Base-by-base conservation (phyloP, 305 asterid species). In the Rubia peregrina region DNA sequence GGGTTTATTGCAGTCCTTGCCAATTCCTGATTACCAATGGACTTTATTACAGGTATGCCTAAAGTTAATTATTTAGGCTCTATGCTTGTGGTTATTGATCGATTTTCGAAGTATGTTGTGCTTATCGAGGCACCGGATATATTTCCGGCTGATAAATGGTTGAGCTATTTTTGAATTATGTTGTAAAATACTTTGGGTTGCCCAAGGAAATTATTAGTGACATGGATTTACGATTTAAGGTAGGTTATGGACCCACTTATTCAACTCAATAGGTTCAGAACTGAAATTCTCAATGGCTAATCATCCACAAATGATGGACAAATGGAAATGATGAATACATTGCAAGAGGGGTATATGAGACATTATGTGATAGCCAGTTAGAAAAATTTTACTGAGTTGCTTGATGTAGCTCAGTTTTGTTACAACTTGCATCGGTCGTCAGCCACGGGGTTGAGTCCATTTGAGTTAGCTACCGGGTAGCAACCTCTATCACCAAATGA, bases 311-410 rank as follows among this genome's bases (percentile, higher is more conserved):
- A 67, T 7, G 51, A 67, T n/a, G 60, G 51, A 0, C 43, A 76
- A 7, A 48, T 22, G 0, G 12, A 71, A 41, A 41, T 22, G 46
- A 44, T 59, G 0, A 71, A 71, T 66, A 21, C n/a, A 0, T 5
- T 67, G 17, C 2, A 66, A 24, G 76, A 71, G 19, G 62, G 68
- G 33, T 26, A 26, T 9, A 9, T 69, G 0, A 22, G 73, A 10
- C 6, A 55, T 6, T 53, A 36, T 13, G 65, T 69, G 5, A 4
- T n/a, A 0, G 38, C 24, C 0, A 51, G 46, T 7, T 0, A 30
- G 17, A 2, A 21, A 6, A 69, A 53, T 17, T 56, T n/a, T 38
- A 14, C 17, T 3, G 30, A 17, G 26, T 12, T 69, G 21, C 65
- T 69, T 6, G 65, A 69, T 13, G 49, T 19, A 9, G 22, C 38